These are phyloP conservation scores for Viridothelium virens DNA, from an alignment of 495 filamentous ascomycete genomes.

Conservation along the genomic window DNA sequence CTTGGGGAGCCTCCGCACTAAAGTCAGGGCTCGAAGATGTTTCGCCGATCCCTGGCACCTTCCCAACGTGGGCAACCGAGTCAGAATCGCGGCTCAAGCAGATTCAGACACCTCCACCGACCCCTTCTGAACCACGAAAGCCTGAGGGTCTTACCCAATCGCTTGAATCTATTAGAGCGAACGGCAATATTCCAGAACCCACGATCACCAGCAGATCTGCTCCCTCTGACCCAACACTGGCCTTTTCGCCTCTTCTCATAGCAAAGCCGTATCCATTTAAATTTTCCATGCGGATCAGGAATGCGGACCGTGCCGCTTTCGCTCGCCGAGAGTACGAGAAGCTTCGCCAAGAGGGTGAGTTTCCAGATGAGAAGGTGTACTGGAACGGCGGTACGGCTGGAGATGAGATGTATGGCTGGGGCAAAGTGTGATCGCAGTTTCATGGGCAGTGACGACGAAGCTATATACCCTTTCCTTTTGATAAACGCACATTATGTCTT, in stretches of 20 bases:
- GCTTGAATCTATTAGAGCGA: not conserved
- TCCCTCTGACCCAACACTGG: slow-evolving; percentile 26
- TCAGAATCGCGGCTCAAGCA: not conserved
- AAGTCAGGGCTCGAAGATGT: not conserved
- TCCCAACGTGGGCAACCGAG: not conserved
- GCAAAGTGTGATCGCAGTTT: slow-evolving; percentile 25
- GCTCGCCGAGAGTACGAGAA: slow-evolving; percentile 25
- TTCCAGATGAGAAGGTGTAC: slow-evolving; percentile 20
- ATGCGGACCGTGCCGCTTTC: slow-evolving; percentile 21
- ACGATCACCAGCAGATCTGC: not conserved
- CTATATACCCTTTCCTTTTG: not conserved
- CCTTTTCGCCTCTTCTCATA: slow-evolving; percentile 32
- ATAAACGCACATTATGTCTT: not conserved
- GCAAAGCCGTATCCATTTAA: slow-evolving; percentile 33
- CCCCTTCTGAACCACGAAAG: not conserved
- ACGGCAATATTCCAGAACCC: slow-evolving; percentile 2
- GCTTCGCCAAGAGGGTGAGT: slow-evolving; percentile 23
- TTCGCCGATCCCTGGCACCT: not conserved
- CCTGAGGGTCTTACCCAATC: not conserved
- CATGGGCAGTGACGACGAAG: not conserved
- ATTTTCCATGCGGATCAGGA: slow-evolving; percentile 26
- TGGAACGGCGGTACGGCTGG: slow-evolving; percentile 27
- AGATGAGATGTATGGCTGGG: slow-evolving; percentile 27
- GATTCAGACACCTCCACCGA: not conserved
- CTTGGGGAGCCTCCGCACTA: not conserved